A percentile compares a stretch with the other conserved stretches of the same genome.
phyloP scores from a whole-genome alignment of 1,139 yeast genomes.

The Geotrichum cucujoidarum region DNA sequence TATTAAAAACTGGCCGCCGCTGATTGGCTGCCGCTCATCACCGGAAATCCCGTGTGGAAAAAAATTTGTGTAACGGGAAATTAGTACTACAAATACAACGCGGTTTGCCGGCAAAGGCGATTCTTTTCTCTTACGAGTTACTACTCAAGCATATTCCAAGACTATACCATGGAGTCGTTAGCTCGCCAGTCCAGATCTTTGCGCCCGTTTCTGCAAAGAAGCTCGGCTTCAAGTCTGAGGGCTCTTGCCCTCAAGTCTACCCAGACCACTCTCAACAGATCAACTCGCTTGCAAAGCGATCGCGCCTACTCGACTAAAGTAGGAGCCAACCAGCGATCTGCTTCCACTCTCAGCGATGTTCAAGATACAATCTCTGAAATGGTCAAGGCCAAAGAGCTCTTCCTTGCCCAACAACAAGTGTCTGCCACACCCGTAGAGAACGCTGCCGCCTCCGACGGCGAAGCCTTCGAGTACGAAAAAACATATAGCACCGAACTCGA shows the following conservation, averaged over 20 bases:
- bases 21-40: neutral
- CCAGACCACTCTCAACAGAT: conserved; percentile 37
- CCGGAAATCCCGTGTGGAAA: neutral
- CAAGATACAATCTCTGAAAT: conserved; percentile 16
- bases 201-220: conserved; percentile 75
- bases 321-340: conserved; percentile 23
- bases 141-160: neutral
- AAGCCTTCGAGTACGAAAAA: conserved; percentile 59
- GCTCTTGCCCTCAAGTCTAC: conserved; percentile 27
- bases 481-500: conserved; percentile 58
- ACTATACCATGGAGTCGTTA: conserved; percentile 61
- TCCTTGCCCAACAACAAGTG: conserved; percentile 20
- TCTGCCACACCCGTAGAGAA: conserved; percentile 18
- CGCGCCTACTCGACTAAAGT: conserved; percentile 22
- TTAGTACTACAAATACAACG: neutral
- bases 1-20: neutral
- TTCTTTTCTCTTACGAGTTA: neutral
- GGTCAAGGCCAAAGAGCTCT: conserved; percentile 20
- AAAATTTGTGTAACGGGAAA: neutral
- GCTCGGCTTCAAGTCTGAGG: conserved; percentile 56
- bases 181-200: conserved; percentile 72
- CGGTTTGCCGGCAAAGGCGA: neutral
- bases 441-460: conserved; percentile 40
- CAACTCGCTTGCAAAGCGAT: conserved; percentile 25
- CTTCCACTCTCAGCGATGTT: conserved; percentile 15